Percentiles rank a stretch among this genome's conserved stretches.
phyloP scores from a whole-genome alignment of 768 basidiomycete species.

The Suillus luteus region DNA sequence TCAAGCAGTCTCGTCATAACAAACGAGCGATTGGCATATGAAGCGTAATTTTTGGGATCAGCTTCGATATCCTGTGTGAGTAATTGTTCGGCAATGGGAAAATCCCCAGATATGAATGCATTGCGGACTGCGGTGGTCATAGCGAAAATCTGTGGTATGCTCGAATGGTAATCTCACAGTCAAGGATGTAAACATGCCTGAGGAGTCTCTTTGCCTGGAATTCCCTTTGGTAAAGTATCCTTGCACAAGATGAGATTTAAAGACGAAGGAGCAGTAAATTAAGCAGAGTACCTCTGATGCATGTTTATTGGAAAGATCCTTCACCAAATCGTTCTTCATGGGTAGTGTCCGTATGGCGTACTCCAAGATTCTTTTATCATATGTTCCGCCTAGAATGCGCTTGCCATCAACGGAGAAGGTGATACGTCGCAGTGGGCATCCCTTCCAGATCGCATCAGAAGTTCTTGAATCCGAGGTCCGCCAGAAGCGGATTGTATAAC shows the following conservation, averaged over 20 bases:
- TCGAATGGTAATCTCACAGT: too few relatives aligned
- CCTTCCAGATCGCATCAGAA: neutral
- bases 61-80: neutral
- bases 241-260: neutral
- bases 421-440: neutral
- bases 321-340: neutral
- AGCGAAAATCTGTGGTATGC: neutral
- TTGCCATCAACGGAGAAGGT: neutral
- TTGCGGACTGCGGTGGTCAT: neutral
- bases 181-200: too few relatives aligned
- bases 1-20: neutral
- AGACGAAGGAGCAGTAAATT: neutral
- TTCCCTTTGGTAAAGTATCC: neutral
- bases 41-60: neutral
- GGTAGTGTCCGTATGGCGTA: neutral
- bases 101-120: neutral
- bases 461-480: neutral
- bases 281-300: neutral
- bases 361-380: neutral
- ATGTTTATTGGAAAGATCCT: neutral
- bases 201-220: too few relatives aligned
- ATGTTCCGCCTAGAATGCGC: neutral
- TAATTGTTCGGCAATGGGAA: neutral
- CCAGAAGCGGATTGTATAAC: neutral
- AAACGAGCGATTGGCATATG: neutral